These are phyloP conservation scores for Candida taoyuanica DNA, from an alignment of 805 yeast genomes.

Conservation along the genomic window DNA sequence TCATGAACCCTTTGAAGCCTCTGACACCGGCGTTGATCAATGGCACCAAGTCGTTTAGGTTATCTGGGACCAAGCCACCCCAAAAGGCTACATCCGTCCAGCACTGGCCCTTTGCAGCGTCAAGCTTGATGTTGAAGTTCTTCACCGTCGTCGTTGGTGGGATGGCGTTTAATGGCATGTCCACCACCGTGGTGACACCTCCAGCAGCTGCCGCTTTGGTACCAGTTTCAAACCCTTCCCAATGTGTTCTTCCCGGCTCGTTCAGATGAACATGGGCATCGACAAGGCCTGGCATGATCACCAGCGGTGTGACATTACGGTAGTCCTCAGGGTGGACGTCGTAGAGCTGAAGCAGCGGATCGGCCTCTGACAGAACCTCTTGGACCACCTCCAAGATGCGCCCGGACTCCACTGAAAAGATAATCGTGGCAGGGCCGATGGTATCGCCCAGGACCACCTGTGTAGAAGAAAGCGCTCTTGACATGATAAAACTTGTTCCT, in stretches of 20 bases:
- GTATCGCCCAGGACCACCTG: slow-evolving; percentile 47
- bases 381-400: slow-evolving; percentile 52
- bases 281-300: slow-evolving; percentile 83
- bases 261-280: slow-evolving; percentile 93
- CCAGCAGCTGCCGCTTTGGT: slow-evolving; percentile 93
- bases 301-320: slow-evolving; percentile 55
- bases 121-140: slow-evolving; percentile 68
- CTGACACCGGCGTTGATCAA: slow-evolving; percentile 82
- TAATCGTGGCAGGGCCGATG: slow-evolving; percentile 56
- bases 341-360: slow-evolving; percentile 38
- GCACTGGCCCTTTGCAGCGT: slow-evolving; percentile 74
- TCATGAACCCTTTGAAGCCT: slow-evolving; percentile 90
- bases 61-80: slow-evolving; percentile 91
- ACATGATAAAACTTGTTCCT: slow-evolving; percentile 9
- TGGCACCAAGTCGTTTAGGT: slow-evolving; percentile 64
- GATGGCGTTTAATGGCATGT: slow-evolving; percentile 93
- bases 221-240: slow-evolving; percentile 98
- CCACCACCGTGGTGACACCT: slow-evolving; percentile 93
- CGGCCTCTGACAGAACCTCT: slow-evolving; percentile 34
- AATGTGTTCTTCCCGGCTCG: slow-evolving; percentile 97
- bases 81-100: slow-evolving; percentile 96
- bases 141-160: slow-evolving; percentile 90
- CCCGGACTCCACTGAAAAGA: slow-evolving; percentile 53
- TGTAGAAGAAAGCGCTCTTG: slow-evolving; percentile 55
- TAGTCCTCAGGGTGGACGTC: slow-evolving; percentile 39